A percentile compares a stretch with the other conserved stretches of the same genome.
phyloP scores from a whole-genome alignment of 345 rosid genomes.

The Firmiana major region DNA sequence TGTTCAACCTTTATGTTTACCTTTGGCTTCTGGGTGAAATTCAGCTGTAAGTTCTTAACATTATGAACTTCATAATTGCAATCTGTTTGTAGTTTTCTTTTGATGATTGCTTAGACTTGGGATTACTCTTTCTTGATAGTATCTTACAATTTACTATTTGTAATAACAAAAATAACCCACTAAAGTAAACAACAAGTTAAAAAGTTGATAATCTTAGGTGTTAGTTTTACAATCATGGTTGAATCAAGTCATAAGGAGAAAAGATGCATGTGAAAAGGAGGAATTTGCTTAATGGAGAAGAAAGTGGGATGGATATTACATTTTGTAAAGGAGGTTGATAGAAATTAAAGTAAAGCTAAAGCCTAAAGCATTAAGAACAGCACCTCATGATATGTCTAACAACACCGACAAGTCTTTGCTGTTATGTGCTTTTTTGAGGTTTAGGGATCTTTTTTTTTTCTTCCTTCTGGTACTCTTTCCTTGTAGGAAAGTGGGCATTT shows the following conservation, averaged over 20 bases:
- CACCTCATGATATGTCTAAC: no score
- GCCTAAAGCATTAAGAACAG: conserved; percentile 21
- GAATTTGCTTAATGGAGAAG: conserved; percentile 17
- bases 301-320: conserved; percentile 20
- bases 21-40: neutral
- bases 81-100: neutral
- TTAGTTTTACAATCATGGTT: neutral
- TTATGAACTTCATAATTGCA: neutral
- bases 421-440: conserved; percentile 8
- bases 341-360: conserved; percentile 25
- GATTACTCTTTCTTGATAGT: neutral
- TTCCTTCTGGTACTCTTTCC: conserved; percentile 23
- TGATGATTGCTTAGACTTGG: conserved; percentile 8
- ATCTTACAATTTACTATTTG: neutral
- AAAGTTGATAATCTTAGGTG: neutral
- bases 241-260: neutral
- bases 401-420: conserved; percentile 27
- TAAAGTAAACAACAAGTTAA: neutral
- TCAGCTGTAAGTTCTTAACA: neutral
- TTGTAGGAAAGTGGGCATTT: conserved; percentile 29
- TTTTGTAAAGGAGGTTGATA: conserved; percentile 10
- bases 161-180: neutral
- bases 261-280: neutral
- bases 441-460: conserved; percentile 33
- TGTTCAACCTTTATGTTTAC: neutral